Percentiles rank a stretch among this genome's conserved stretches.
These are phyloP conservation scores for Citrus trifoliata DNA, from an alignment of 345 rosid genomes.

Conservation along the genomic window DNA sequence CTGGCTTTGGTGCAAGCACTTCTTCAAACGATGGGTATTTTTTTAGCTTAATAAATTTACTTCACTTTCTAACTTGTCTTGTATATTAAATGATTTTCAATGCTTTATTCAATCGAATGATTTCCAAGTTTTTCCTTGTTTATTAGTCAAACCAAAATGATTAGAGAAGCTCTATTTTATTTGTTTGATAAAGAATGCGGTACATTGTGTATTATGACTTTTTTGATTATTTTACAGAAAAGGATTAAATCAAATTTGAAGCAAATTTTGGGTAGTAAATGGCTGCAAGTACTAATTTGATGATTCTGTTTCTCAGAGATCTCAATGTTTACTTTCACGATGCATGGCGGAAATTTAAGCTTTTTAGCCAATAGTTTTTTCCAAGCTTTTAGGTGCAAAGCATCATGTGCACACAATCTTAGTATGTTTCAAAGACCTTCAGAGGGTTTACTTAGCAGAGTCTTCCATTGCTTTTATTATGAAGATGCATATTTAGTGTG, in stretches of 20 bases:
- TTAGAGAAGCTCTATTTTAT: not conserved
- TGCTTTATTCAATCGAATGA: not conserved
- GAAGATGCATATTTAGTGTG: not conserved
- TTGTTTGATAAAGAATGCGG: not conserved
- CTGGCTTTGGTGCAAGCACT: slow-evolving; percentile 63
- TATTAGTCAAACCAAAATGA: not conserved
- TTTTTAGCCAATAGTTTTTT: not conserved
- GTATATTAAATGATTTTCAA: not conserved
- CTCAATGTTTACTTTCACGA: not conserved
- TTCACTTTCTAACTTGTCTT: slow-evolving; percentile 8
- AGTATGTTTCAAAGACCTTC: not conserved
- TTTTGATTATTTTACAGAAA: not conserved
- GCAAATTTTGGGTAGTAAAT: not conserved
- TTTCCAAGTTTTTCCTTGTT: not conserved
- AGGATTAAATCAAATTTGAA: not conserved
- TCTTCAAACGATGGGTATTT: slow-evolving; percentile 45
- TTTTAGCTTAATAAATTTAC: not conserved
- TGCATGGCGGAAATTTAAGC: not conserved
- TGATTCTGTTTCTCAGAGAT: not conserved
- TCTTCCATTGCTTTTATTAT: not conserved
- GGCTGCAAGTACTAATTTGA: not conserved
- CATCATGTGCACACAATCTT: too few relatives aligned
- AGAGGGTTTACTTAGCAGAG: not conserved
- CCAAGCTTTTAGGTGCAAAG: not conserved
- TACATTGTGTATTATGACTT: not conserved